Percentiles rank a stretch among this genome's conserved stretches.
Evolutionary conservation across 2,329 filamentous ascomycete genomes (phyloP).

Genomic region (Fonsecaea multimorphosa): DNA sequence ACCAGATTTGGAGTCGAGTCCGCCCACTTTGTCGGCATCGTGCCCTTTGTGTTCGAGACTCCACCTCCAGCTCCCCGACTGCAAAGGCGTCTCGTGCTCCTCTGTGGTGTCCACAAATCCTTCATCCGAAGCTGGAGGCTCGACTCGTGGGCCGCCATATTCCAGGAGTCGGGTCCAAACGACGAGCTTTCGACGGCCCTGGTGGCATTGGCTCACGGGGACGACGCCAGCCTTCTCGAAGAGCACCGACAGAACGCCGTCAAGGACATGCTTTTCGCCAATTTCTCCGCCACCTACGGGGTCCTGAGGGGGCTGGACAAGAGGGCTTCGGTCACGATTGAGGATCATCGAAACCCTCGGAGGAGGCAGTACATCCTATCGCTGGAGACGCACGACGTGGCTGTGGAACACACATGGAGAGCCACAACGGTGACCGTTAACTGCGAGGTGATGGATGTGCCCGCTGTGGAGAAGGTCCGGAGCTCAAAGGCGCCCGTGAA

Average conservation of each 20-base stretch:
- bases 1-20: background rate
- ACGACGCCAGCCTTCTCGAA: background rate
- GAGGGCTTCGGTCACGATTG: background rate
- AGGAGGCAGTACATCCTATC: background rate
- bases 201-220: background rate
- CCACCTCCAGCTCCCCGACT: background rate
- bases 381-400: background rate
- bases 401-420: background rate
- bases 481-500: background rate
- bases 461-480: background rate
- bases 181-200: background rate
- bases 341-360: background rate
- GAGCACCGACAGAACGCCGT: background rate
- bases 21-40: background rate
- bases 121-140: conserved; percentile 1
- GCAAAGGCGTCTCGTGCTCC: background rate
- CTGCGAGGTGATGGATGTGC: background rate
- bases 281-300: background rate
- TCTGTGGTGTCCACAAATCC: background rate
- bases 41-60: background rate
- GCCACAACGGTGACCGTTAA: background rate
- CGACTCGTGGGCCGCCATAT: background rate
- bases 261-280: background rate
- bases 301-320: background rate
- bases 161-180: background rate